A percentile compares a stretch with the other conserved stretches of the same genome.
These are phyloP conservation scores for Penicillium roqueforti DNA, from an alignment of 495 filamentous ascomycete genomes.

Conservation along the genomic window DNA sequence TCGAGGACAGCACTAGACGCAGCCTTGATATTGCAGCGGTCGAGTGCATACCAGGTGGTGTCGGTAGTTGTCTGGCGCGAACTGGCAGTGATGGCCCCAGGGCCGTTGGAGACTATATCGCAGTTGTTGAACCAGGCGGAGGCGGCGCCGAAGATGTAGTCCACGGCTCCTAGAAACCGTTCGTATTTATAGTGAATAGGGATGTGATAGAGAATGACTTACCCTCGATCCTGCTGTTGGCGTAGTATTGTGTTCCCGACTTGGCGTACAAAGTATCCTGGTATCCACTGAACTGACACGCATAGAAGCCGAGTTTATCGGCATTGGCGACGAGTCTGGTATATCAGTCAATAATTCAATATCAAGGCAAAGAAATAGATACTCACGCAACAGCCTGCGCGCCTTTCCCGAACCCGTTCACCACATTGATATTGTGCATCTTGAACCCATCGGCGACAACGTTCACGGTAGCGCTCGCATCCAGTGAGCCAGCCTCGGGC, in stretches of 20 bases:
- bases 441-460: conserved; percentile 47
- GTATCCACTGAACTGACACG: conserved; percentile 53
- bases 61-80: conserved; percentile 51
- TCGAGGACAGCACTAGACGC: conserved; percentile 44
- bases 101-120: conserved; percentile 53
- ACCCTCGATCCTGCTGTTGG: conserved; percentile 53
- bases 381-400: conserved; percentile 36
- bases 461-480: conserved; percentile 53
- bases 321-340: conserved; percentile 45
- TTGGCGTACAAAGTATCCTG: conserved; percentile 63
- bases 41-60: conserved; percentile 60
- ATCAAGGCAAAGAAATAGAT: not conserved
- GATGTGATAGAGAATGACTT: conserved; percentile 3
- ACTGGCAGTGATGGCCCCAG: conserved; percentile 52
- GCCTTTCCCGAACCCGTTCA: conserved; percentile 44
- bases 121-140: conserved; percentile 60
- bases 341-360: not conserved
- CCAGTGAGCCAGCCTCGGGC: conserved; percentile 39
- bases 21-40: conserved; percentile 49
- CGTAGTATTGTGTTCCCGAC: conserved; percentile 54
- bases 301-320: conserved; percentile 55
- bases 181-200: not conserved
- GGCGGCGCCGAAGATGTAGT: conserved; percentile 68
- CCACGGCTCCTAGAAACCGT: conserved; percentile 30
- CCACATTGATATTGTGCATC: conserved; percentile 62